phyloP scores from a whole-genome alignment of 1,284 basidiomycete genomes.

The Veloporphyrellus conicus region DNA sequence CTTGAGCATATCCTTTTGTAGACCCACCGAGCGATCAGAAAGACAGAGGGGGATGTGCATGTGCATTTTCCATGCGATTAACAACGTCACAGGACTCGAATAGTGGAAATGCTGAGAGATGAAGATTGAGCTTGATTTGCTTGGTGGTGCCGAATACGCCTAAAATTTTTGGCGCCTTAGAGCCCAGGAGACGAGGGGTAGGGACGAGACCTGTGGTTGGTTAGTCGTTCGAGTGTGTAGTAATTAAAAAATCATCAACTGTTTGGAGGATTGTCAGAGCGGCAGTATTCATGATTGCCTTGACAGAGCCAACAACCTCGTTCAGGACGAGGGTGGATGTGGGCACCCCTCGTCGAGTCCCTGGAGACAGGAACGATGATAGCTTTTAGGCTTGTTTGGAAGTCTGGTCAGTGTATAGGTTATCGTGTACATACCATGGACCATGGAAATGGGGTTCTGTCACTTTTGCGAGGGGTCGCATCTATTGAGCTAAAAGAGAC shows the following conservation, averaged over 20 bases:
- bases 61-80: constrained; percentile 52
- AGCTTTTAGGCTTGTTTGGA: constrained; percentile 63
- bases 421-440: too few relatives aligned
- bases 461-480: constrained; percentile 48
- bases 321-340: constrained; percentile 75
- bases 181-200: constrained; percentile 53
- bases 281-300: constrained; percentile 73
- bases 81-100: constrained; percentile 57
- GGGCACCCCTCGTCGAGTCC: constrained; percentile 57
- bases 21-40: too few relatives aligned
- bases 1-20: too few relatives aligned
- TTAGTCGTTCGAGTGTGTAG: not conserved
- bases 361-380: constrained; percentile 58
- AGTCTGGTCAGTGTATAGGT: constrained; percentile 44
- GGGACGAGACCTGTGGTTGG: constrained; percentile 62
- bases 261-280: constrained; percentile 75
- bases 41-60: too few relatives aligned
- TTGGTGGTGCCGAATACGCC: constrained; percentile 76
- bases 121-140: constrained; percentile 59
- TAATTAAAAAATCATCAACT: constrained; percentile 56
- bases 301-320: constrained; percentile 60
- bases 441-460: constrained; percentile 47
- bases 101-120: constrained; percentile 55
- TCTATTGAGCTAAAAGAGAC: constrained; percentile 35
- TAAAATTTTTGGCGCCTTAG: constrained; percentile 43